Evolutionary conservation across 2,329 filamentous ascomycete species (phyloP).

Genomic region (Trichophyton rubrum): DNA sequence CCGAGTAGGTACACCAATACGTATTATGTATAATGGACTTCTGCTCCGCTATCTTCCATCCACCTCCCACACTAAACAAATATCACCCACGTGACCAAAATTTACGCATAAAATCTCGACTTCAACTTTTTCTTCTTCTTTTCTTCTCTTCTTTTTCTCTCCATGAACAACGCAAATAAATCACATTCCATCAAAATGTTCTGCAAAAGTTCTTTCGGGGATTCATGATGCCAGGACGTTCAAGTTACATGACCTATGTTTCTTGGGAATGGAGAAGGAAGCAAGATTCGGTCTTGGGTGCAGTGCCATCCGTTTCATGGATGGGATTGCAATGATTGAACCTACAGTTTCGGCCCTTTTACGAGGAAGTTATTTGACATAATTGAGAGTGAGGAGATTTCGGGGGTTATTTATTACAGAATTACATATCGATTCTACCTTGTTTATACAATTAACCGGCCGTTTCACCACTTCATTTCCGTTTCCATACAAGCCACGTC

Average conservation of each 20-base stretch:
- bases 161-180: conserved; percentile 46
- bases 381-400: background rate
- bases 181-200: conserved; percentile 48
- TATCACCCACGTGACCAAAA: background rate
- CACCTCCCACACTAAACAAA: background rate
- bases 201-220: conserved; percentile 37
- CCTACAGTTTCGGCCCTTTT: conserved; percentile 29
- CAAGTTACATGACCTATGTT: conserved; percentile 21
- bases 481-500: background rate
- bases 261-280: conserved; percentile 22
- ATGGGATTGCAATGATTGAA: conserved; percentile 49
- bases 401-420: background rate
- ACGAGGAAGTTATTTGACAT: background rate
- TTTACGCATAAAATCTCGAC: background rate
- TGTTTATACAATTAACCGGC: background rate
- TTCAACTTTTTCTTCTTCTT: conserved; percentile 13
- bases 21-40: no score
- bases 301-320: conserved; percentile 41
- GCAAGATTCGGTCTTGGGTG: conserved; percentile 42
- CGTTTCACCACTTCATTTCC: background rate
- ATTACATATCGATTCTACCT: background rate
- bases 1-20: no score
- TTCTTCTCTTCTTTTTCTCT: conserved; percentile 25
- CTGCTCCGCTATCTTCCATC: no score
- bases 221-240: conserved; percentile 46